Percentiles rank a stretch among this genome's conserved stretches.
Conservation (phyloP, 768 basidiomycete species). For the Russula griseocarnosa region DNA sequence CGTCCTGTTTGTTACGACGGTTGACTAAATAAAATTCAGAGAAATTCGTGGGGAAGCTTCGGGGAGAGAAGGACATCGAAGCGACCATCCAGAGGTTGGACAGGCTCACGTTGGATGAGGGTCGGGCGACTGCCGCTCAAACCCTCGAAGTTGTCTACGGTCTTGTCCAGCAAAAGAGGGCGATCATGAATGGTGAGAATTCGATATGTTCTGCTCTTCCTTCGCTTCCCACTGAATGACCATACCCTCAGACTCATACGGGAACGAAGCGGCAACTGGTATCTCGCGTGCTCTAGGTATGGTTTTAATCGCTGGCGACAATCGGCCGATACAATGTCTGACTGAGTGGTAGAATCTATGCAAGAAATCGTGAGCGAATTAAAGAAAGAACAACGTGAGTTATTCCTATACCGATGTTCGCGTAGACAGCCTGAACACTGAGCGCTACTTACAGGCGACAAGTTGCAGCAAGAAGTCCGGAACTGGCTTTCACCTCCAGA, state of each 20-base stretch:
- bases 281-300: background rate
- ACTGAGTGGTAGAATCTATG: background rate
- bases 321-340: background rate
- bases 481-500: slow-evolving; percentile 14
- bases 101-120: slow-evolving; percentile 7
- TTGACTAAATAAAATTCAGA: background rate
- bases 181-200: slow-evolving; percentile 5
- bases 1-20: background rate
- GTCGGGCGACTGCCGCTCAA: background rate
- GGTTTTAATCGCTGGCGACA: background rate
- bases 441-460: background rate
- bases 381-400: background rate
- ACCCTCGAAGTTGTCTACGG: slow-evolving; percentile 1
- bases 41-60: slow-evolving; percentile 4
- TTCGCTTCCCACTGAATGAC: background rate
- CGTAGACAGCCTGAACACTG: background rate
- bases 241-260: background rate
- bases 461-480: background rate
- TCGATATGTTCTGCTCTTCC: background rate
- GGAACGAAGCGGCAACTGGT: background rate
- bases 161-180: background rate
- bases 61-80: slow-evolving; percentile 11
- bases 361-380: background rate
- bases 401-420: background rate
- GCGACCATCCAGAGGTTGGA: background rate